Conservation (phyloP, 2,329 filamentous ascomycete genomes). For the Talaromyces sp. region DNA sequence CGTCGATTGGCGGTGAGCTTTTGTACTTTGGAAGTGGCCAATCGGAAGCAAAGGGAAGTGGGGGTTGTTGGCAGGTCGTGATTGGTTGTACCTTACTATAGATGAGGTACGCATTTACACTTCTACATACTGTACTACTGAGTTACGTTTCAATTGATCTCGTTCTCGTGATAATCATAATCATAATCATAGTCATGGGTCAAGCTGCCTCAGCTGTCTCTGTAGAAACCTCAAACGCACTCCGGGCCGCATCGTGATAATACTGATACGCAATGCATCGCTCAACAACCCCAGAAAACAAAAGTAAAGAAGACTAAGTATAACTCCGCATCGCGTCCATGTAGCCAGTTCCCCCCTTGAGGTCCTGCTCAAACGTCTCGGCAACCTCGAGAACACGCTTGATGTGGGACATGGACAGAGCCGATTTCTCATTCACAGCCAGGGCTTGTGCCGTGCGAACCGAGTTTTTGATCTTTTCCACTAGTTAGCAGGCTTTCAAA, state of each 20-base stretch:
- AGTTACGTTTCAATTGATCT: background rate
- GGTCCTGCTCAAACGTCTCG: slow-evolving; percentile 74
- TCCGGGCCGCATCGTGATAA: background rate
- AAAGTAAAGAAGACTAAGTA: slow-evolving; percentile 22
- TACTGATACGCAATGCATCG: background rate
- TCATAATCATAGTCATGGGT: background rate
- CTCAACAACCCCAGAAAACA: background rate
- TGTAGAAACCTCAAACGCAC: background rate
- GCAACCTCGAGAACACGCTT: slow-evolving; percentile 77
- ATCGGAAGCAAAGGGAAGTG: no score
- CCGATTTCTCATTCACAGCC: slow-evolving; percentile 67
- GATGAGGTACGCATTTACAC: no score
- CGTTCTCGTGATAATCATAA: background rate
- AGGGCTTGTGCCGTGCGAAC: slow-evolving; percentile 78
- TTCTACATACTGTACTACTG: no score
- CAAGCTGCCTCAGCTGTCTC: no score
- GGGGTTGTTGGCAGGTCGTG: no score
- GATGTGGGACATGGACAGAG: slow-evolving; percentile 73
- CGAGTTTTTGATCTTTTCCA: slow-evolving; percentile 73
- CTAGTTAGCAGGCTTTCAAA: slow-evolving; percentile 1
- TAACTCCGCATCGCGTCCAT: slow-evolving; percentile 82
- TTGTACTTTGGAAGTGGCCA: no score
- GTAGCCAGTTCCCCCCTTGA: slow-evolving; percentile 75
- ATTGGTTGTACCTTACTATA: no score
- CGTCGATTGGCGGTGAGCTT: no score